These are phyloP conservation scores for Flueggea neowawraea DNA, from an alignment of 441 rosid species.

Conservation along the genomic window DNA sequence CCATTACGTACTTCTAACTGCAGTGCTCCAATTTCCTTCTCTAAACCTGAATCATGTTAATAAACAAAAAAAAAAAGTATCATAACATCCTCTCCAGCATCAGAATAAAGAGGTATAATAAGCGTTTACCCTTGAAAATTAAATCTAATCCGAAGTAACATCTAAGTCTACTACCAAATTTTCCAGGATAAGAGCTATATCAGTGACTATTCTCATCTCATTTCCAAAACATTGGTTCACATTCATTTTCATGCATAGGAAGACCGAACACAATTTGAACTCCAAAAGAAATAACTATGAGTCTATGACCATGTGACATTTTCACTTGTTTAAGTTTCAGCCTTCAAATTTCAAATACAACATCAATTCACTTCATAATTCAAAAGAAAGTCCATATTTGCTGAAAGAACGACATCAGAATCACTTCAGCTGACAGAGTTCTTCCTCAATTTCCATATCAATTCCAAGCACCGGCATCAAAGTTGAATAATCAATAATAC, in stretches of 20 bases:
- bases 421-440: too few relatives aligned
- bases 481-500: neutral
- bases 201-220: neutral
- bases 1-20: constrained; percentile 64
- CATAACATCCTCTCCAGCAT: neutral
- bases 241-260: neutral
- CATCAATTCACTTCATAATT: too few relatives aligned
- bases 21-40: constrained; percentile 82
- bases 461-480: too few relatives aligned
- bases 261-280: neutral
- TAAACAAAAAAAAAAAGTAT: constrained; percentile 12
- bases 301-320: neutral
- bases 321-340: neutral
- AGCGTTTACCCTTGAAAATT: too few relatives aligned
- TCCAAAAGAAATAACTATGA: neutral
- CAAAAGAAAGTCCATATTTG: too few relatives aligned
- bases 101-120: too few relatives aligned
- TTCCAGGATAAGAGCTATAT: neutral
- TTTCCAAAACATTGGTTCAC: neutral
- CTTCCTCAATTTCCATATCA: too few relatives aligned
- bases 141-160: too few relatives aligned
- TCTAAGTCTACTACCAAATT: too few relatives aligned
- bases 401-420: too few relatives aligned
- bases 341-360: neutral
- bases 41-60: constrained; percentile 55